These are phyloP conservation scores for Fusarium tricinctum DNA, from an alignment of 2,329 filamentous ascomycete species.

Conservation along the genomic window DNA sequence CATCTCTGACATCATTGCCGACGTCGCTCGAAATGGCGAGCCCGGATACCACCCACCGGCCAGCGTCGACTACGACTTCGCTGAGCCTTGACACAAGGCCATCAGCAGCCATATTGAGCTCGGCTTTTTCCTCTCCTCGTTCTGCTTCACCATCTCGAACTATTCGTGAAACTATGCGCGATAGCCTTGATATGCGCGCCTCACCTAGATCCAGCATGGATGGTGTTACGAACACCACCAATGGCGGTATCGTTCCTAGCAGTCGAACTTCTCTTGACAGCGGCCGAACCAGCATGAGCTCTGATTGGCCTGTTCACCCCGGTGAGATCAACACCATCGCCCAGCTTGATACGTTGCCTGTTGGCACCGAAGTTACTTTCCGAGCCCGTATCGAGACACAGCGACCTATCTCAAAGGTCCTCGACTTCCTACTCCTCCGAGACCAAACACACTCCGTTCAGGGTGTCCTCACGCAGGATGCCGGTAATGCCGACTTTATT, in stretches of 20 bases:
- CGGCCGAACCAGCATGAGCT: constrained; percentile 54
- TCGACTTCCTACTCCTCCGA: constrained; percentile 88
- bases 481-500: constrained; percentile 75
- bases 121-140: constrained; percentile 27
- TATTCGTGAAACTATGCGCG: constrained; percentile 49
- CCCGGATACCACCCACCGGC: constrained; percentile 30
- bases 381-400: constrained; percentile 69
- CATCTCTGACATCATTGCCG: constrained; percentile 39
- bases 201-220: constrained; percentile 53
- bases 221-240: constrained; percentile 27
- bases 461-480: constrained; percentile 73
- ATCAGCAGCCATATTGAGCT: constrained; percentile 18
- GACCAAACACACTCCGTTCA: constrained; percentile 88
- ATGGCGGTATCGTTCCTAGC: constrained; percentile 32
- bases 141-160: constrained; percentile 21
- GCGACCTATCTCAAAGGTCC: constrained; percentile 82
- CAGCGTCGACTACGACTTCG: constrained; percentile 14
- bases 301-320: constrained; percentile 58
- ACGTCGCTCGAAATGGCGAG: constrained; percentile 31
- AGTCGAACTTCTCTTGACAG: constrained; percentile 55
- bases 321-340: constrained; percentile 57
- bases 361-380: constrained; percentile 59
- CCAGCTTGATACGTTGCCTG: constrained; percentile 55
- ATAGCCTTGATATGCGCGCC: constrained; percentile 43
- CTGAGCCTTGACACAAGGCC: constrained; percentile 30